Conservation (phyloP, 768 basidiomycete genomes). For the Cystobasidium onofrii region DNA sequence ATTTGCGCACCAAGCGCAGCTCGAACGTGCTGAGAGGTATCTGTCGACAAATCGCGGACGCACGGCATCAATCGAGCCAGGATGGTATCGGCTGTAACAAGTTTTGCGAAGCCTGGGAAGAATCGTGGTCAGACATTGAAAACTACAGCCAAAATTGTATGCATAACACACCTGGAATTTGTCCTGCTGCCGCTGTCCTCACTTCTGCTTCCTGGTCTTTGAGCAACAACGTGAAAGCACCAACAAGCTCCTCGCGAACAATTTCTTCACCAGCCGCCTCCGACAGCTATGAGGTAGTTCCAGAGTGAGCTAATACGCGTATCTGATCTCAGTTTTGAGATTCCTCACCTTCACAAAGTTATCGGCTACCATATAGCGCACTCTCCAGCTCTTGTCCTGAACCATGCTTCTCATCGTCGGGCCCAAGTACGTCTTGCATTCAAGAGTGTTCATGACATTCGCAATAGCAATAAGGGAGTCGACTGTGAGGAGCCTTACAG, state of each 20-base stretch:
- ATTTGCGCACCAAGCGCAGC: constrained; percentile 94
- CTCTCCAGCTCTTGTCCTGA: constrained; percentile 95
- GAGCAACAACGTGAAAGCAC: constrained; percentile 81
- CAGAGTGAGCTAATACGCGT: background rate
- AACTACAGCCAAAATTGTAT: background rate
- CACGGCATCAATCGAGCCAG: constrained; percentile 87
- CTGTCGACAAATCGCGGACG: constrained; percentile 85
- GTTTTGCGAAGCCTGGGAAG: constrained; percentile 77
- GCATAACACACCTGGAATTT: constrained; percentile 74
- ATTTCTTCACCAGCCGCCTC: constrained; percentile 81
- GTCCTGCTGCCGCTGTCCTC: constrained; percentile 86
- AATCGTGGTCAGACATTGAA: constrained; percentile 15
- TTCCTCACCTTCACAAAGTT: constrained; percentile 81
- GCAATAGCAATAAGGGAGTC: constrained; percentile 92
- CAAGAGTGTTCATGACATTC: constrained; percentile 69
- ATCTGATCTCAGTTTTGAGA: background rate
- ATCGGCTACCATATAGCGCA: constrained; percentile 94
- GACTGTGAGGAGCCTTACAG: constrained; percentile 87
- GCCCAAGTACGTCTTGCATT: constrained; percentile 80
- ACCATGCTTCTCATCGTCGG: constrained; percentile 81
- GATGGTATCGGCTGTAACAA: constrained; percentile 87
- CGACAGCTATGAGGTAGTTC: constrained; percentile 57
- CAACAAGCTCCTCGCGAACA: constrained; percentile 85
- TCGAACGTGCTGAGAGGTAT: constrained; percentile 91
- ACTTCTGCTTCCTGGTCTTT: constrained; percentile 99